Evolutionary conservation across 257 asterid genomes (phyloP).

Genomic region (Solanum commersonii): DNA sequence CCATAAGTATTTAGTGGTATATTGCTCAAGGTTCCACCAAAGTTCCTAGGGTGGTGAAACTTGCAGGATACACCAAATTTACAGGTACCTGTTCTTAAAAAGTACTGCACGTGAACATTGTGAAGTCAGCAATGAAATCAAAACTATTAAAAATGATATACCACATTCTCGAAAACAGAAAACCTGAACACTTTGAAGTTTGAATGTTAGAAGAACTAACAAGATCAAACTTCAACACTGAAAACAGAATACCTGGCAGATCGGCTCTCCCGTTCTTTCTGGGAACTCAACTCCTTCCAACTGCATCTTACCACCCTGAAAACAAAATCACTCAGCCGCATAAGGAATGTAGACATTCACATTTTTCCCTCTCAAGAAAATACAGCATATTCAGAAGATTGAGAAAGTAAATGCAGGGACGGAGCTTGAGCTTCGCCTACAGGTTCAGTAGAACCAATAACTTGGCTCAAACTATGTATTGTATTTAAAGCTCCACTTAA

Average conservation of each 20-base stretch:
- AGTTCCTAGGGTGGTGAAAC: slow-evolving; percentile 81
- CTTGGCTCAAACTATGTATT: neutral
- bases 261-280: slow-evolving; percentile 74
- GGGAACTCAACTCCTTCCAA: slow-evolving; percentile 57
- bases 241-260: slow-evolving; percentile 56
- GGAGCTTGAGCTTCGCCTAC: neutral
- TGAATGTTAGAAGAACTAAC: neutral
- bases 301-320: slow-evolving; percentile 25
- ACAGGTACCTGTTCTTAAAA: slow-evolving; percentile 75
- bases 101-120: slow-evolving; percentile 41
- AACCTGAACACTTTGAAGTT: neutral
- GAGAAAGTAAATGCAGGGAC: neutral
- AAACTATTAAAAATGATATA: neutral
- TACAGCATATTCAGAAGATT: neutral
- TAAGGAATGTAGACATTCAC: neutral
- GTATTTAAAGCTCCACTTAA: neutral
- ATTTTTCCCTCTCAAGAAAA: neutral
- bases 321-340: neutral
- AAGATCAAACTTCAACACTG: neutral
- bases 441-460: neutral
- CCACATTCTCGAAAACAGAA: neutral
- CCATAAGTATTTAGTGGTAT: slow-evolving; percentile 64
- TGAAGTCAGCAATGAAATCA: neutral
- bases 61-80: slow-evolving; percentile 82
- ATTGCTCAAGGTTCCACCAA: slow-evolving; percentile 55